These are phyloP conservation scores for Solanum virginianum DNA, from an alignment of 257 asterid genomes.

Conservation along the genomic window DNA sequence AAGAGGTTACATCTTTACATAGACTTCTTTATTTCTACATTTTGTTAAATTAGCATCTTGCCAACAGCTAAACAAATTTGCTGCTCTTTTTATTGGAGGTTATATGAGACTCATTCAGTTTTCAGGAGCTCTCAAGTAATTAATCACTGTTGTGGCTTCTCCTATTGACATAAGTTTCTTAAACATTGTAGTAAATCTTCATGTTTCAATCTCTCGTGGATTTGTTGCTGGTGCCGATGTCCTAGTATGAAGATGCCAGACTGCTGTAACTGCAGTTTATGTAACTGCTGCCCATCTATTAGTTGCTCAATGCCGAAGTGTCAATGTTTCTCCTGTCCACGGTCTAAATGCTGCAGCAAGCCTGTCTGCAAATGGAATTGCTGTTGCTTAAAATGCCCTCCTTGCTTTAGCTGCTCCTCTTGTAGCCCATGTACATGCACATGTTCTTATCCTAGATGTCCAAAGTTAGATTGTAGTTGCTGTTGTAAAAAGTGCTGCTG, in stretches of 20 bases:
- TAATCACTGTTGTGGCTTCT: background rate
- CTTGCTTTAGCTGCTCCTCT: conserved; percentile 10
- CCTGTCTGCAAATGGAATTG: conserved; percentile 25
- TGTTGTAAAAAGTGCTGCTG: conserved; percentile 38
- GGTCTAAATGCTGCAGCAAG: conserved; percentile 24
- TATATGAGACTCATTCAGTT: background rate
- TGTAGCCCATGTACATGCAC: conserved; percentile 16
- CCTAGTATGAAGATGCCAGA: conserved; percentile 16
- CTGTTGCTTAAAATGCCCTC: conserved; percentile 31
- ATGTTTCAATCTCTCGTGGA: conserved; percentile 41
- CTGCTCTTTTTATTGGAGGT: background rate
- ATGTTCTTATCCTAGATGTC: conserved; percentile 19
- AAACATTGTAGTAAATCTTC: conserved; percentile 35
- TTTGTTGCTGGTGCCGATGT: conserved; percentile 31
- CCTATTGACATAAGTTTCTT: background rate
- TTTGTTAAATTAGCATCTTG: background rate
- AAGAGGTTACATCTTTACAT: background rate
- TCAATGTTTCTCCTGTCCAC: conserved; percentile 22
- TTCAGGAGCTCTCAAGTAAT: background rate
- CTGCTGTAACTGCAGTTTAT: conserved; percentile 24
- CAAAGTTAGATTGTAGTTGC: conserved; percentile 32
- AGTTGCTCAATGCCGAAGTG: conserved; percentile 37
- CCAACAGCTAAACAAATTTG: background rate
- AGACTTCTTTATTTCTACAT: background rate
- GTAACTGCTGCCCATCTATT: conserved; percentile 20